Percentiles rank a stretch among this genome's conserved stretches.
Conservation (phyloP, 1,139 yeast species). For the Chernovozyma sophiae-reginae region DNA sequence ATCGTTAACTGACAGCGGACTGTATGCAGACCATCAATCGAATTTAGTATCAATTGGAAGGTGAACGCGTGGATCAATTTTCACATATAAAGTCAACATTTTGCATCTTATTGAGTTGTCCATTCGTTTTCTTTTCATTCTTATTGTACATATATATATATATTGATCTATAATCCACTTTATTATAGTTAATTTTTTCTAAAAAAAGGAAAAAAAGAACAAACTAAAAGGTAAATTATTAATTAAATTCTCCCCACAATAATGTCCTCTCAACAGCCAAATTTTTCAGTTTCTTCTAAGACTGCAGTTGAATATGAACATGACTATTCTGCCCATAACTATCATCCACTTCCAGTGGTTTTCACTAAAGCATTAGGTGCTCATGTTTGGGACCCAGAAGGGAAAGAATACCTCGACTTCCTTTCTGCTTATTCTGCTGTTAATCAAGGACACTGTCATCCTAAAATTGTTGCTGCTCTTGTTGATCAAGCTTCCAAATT, state of each 20-base stretch:
- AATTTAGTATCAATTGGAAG: not conserved
- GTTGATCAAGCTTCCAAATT: conserved; percentile 81
- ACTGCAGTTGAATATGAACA: conserved; percentile 69
- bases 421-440: conserved; percentile 94
- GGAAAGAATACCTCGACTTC: conserved; percentile 81
- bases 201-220: not conserved
- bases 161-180: too few species aligned
- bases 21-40: conserved; percentile 2
- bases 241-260: too few species aligned
- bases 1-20: conserved; percentile 6
- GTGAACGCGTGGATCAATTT: not conserved
- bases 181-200: not conserved
- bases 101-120: not conserved
- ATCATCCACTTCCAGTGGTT: conserved; percentile 95
- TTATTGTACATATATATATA: not conserved
- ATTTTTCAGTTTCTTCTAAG: conserved; percentile 53
- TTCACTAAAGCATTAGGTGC: conserved; percentile 85
- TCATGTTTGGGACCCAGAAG: conserved; percentile 98
- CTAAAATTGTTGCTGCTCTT: conserved; percentile 81
- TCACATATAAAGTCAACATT: not conserved
- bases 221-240: not conserved
- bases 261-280: conserved; percentile 16
- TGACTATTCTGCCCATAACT: conserved; percentile 90
- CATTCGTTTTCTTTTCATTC: not conserved
- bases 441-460: conserved; percentile 98